phyloP scores from a whole-genome alignment of 371 early-diverging fungal species.

The Mucor racemosus region DNA sequence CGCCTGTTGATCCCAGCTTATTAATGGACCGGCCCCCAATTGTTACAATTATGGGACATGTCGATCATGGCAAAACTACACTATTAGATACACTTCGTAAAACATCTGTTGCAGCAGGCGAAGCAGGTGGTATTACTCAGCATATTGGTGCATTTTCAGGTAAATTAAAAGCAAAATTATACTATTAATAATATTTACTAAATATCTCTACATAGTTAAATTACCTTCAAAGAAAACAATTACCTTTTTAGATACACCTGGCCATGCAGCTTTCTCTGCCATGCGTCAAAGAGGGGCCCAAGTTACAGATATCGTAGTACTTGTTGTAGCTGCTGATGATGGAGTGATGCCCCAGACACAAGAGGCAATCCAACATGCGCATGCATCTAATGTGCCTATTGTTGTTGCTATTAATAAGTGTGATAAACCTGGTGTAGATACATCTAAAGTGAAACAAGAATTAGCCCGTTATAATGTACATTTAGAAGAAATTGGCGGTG shows the following conservation, averaged over 20 bases:
- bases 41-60: constrained; percentile 98
- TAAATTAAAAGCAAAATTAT: background rate
- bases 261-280: constrained; percentile 94
- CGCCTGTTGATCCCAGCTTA: constrained; percentile 71
- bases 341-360: constrained; percentile 97
- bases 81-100: constrained; percentile 93
- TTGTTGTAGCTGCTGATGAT: constrained; percentile 97
- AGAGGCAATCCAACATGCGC: constrained; percentile 93
- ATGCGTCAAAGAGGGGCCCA: constrained; percentile 94
- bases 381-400: constrained; percentile 87
- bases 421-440: constrained; percentile 86
- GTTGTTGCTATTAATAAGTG: constrained; percentile 97
- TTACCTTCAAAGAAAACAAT: constrained; percentile 75
- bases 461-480: constrained; percentile 81
- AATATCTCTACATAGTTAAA: constrained; percentile 40
- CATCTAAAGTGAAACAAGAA: constrained; percentile 75
- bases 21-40: constrained; percentile 87
- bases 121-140: constrained; percentile 97
- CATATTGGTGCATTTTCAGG: constrained; percentile 98
- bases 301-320: constrained; percentile 92
- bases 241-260: constrained; percentile 97
- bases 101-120: constrained; percentile 90
- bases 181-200: background rate
- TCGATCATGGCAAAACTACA: constrained; percentile 98
- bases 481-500: constrained; percentile 94